phyloP scores from a whole-genome alignment of 208 protist species.

The Trypanosoma caninum region DNA sequence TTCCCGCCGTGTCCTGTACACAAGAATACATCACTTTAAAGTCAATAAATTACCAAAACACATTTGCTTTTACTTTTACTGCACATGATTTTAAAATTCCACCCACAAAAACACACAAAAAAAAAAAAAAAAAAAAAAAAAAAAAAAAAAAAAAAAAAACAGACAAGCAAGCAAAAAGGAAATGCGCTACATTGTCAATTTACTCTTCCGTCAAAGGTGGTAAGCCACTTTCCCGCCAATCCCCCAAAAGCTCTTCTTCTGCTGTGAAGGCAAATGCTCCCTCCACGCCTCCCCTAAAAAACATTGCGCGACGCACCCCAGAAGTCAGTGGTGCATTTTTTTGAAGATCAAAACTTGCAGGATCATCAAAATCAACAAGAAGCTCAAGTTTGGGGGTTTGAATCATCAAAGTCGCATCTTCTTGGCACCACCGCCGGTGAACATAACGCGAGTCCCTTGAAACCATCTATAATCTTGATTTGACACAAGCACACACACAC shows the following conservation, averaged over 20 bases:
- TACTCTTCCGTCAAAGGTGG: conserved; percentile 21
- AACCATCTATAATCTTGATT: conserved; percentile 21
- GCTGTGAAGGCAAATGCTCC: conserved; percentile 7
- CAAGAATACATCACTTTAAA: not conserved
- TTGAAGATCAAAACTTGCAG: conserved; percentile 48
- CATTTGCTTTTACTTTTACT: not conserved
- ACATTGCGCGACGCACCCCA: conserved; percentile 43
- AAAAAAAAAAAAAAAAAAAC: conserved; percentile 4
- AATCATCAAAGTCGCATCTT: conserved; percentile 55
- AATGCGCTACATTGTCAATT: not conserved
- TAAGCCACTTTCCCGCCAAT: conserved; percentile 28
- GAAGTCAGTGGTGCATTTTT: conserved; percentile 50
- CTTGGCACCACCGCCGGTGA: conserved; percentile 66
- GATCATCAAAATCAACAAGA: conserved; percentile 66
- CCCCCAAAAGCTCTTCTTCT: conserved; percentile 19
- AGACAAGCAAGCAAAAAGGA: too few species aligned
- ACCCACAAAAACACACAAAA: not conserved
- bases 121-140: conserved; percentile 2
- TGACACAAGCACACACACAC: not conserved
- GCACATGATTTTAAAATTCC: not conserved
- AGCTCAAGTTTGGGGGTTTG: conserved; percentile 59
- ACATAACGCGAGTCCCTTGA: conserved; percentile 65
- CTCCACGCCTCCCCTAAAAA: conserved; percentile 16
- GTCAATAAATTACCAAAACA: not conserved
- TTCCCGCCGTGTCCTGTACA: too few species aligned